These are phyloP conservation scores for Cynara cardunculus DNA, from an alignment of 129 eudicot species.

Conservation along the genomic window DNA sequence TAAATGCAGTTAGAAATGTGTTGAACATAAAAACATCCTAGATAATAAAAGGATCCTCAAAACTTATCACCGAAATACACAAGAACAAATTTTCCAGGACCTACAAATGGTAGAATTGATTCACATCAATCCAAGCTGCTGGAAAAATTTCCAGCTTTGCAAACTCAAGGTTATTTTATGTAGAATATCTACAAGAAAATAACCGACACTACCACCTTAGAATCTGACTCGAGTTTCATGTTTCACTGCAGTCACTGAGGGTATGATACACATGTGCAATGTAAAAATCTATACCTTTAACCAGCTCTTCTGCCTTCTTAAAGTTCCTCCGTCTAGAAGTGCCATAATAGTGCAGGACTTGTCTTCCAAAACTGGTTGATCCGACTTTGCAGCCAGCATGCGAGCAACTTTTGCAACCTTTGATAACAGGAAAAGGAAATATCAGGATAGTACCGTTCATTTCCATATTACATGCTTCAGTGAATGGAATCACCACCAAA, in stretches of 20 bases:
- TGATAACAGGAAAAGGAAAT: background rate
- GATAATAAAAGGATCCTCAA: too few species aligned
- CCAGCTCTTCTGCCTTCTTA: constrained; percentile 91
- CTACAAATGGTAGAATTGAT: too few species aligned
- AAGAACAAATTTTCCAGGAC: too few species aligned
- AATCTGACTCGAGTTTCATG: background rate
- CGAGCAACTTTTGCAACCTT: constrained; percentile 97
- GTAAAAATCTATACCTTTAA: constrained; percentile 50
- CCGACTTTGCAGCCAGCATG: constrained; percentile 58
- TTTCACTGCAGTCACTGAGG: background rate
- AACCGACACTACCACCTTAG: background rate
- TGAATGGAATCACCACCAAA: background rate
- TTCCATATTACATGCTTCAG: background rate
- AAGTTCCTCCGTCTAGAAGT: constrained; percentile 92
- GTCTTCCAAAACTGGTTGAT: constrained; percentile 39
- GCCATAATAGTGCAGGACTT: constrained; percentile 85
- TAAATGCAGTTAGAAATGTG: background rate
- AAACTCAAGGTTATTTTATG: too few species aligned
- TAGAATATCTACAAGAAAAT: too few species aligned
- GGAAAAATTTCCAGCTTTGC: too few species aligned
- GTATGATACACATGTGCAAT: background rate
- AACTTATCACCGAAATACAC: too few species aligned
- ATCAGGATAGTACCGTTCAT: background rate
- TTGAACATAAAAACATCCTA: too few species aligned
- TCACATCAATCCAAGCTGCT: too few species aligned